These are phyloP conservation scores for Paramarasmius palmivorus DNA, from an alignment of 1,284 basidiomycete genomes.

Conservation along the genomic window DNA sequence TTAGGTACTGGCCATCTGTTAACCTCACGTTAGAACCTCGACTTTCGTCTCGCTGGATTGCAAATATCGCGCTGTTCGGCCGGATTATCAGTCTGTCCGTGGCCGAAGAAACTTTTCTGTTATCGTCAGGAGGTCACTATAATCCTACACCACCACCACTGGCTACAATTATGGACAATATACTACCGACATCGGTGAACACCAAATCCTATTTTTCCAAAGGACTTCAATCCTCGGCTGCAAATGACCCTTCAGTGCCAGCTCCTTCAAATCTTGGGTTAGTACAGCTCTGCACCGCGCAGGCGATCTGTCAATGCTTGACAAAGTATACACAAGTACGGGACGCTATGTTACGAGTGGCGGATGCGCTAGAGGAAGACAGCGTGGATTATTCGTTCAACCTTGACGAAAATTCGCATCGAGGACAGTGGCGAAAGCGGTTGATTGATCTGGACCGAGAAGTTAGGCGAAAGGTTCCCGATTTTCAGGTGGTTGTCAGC, in stretches of 20 bases:
- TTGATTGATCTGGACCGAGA: constrained; percentile 72
- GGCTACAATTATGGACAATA: constrained; percentile 67
- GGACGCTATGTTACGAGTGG: constrained; percentile 50
- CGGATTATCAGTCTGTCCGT: constrained; percentile 76
- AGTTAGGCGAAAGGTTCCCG: constrained; percentile 76
- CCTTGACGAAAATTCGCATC: constrained; percentile 15
- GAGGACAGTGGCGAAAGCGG: constrained; percentile 71
- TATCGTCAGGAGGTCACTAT: constrained; percentile 39
- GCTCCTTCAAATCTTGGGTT: constrained; percentile 39
- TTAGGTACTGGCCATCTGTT: constrained; percentile 76
- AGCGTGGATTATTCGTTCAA: constrained; percentile 34
- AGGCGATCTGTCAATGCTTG: constrained; percentile 73
- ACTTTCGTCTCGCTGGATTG: constrained; percentile 87
- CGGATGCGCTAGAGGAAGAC: constrained; percentile 56
- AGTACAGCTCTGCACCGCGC: constrained; percentile 82
- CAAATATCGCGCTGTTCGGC: constrained; percentile 82
- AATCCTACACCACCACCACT: constrained; percentile 75
- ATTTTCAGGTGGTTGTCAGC: constrained; percentile 80
- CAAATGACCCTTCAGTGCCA: constrained; percentile 36
- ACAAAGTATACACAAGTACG: constrained; percentile 66
- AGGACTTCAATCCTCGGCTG: constrained; percentile 54
- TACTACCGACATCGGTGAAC: constrained; percentile 66
- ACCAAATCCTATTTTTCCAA: constrained; percentile 76
- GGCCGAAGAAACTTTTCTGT: constrained; percentile 63
- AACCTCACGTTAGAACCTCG: constrained; percentile 84